Conservation (phyloP, 2,329 filamentous ascomycete species). For the Fusarium lateritium region DNA sequence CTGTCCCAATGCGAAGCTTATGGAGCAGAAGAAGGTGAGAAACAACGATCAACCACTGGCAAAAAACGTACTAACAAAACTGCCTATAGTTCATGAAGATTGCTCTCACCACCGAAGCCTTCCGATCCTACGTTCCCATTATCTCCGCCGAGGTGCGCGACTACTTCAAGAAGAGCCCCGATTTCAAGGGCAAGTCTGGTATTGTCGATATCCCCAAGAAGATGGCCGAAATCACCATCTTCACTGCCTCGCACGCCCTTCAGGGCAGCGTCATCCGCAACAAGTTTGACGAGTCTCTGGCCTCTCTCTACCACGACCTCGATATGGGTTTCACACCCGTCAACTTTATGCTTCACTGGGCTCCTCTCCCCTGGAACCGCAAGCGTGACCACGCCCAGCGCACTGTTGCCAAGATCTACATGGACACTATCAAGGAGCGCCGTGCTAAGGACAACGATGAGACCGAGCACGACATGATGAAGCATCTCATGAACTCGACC, state of each 20-base stretch:
- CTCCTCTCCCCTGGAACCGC: constrained; percentile 89
- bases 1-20: constrained; percentile 90
- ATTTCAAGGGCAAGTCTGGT: constrained; percentile 78
- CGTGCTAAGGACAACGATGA: constrained; percentile 67
- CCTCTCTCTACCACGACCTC: constrained; percentile 87
- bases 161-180: constrained; percentile 77
- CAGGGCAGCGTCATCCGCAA: constrained; percentile 87
- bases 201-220: constrained; percentile 79
- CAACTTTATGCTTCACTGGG: constrained; percentile 93
- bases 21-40: constrained; percentile 94
- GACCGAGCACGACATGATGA: constrained; percentile 82
- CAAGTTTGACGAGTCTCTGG: constrained; percentile 85
- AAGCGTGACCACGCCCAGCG: constrained; percentile 84
- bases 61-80: constrained; percentile 30
- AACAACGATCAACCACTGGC: neutral
- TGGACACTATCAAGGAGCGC: constrained; percentile 83
- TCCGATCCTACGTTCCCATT: constrained; percentile 82
- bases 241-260: constrained; percentile 87
- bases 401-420: constrained; percentile 86
- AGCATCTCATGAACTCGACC: constrained; percentile 86
- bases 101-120: constrained; percentile 81
- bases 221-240: constrained; percentile 91
- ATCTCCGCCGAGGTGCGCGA: constrained; percentile 81
- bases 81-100: constrained; percentile 81
- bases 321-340: constrained; percentile 91